Evolutionary conservation across 2,329 filamentous ascomycete species (phyloP).

Genomic region (Fusarium sp.): DNA sequence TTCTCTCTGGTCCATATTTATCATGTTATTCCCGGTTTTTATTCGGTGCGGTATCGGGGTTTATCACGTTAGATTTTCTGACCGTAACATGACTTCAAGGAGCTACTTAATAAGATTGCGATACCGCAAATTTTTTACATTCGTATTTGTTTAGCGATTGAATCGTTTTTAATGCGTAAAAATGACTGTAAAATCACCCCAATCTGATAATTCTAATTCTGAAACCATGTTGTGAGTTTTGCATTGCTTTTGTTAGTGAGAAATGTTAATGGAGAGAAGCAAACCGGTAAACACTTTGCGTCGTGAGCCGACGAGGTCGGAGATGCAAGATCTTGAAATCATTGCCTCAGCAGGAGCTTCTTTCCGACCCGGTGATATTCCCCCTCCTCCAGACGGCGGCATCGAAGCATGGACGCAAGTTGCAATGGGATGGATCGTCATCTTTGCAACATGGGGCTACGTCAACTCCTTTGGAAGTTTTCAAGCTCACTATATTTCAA

Average conservation of each 20-base stretch:
- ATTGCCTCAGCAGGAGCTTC: constrained; percentile 24
- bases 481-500: constrained; percentile 57
- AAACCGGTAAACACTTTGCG: not conserved
- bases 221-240: constrained; percentile 10
- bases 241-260: too few relatives aligned
- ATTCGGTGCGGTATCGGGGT: constrained; percentile 4
- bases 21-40: constrained; percentile 8
- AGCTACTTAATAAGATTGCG: not conserved
- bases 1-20: not conserved
- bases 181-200: constrained; percentile 2
- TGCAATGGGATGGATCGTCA: constrained; percentile 55
- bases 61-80: not conserved
- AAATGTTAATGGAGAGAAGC: not conserved
- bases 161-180: not conserved
- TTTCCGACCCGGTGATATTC: constrained; percentile 12
- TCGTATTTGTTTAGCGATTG: too few relatives aligned
- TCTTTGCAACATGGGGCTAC: constrained; percentile 59
- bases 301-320: constrained; percentile 9
- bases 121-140: not conserved
- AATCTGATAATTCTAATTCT: not conserved
- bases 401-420: constrained; percentile 54
- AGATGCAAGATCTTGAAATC: constrained; percentile 22
- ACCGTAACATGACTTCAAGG: not conserved
- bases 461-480: constrained; percentile 61
- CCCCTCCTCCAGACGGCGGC: constrained; percentile 46